Evolutionary conservation across 2,329 filamentous ascomycete genomes (phyloP), one percentile per base, ranked within the genome.

Genomic region (Sporothrix protearum): DNA sequence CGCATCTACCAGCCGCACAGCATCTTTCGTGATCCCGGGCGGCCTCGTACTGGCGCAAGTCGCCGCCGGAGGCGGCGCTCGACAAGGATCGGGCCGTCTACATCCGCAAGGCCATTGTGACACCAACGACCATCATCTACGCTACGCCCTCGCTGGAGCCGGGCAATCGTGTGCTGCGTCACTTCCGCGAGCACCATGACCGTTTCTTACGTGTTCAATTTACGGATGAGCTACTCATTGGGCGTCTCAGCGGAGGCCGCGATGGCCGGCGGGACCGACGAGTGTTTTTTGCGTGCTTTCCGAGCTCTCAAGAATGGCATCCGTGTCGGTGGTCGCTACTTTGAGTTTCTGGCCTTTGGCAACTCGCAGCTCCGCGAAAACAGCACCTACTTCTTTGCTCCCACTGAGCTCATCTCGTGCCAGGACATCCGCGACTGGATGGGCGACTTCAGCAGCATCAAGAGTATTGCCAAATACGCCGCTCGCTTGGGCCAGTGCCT

Each of bases 331-430:
- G 92, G 91, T 74, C 89, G 93, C 8, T 88, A 88, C 72, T 99
- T 94, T 79, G 87, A 95, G 75, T 98, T 98, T 75, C 87, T 99
- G 33, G 96, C 95, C 0, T 97, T 94, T 81, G 95, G 96, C 0
- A 98, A 96, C 79, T 97, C 96, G 0, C 96, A 99, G 76, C 92
- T 99, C 73, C 88, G 95, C 68, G 94, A 98, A 77, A 90, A 95
- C 75, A 92, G 94, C 0, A 94, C 93, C 0, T 98, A 96, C 78
- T 97, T 99, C 80, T 98, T 98, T 79, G 91, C 92, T 4, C 87
- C 92, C 0, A 89, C 88, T 0, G 82, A 87, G 0, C 83, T 88
- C 70, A 78, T 92, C 8, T 91, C 88, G 1, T 93, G 93, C 69
- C 86, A 91, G 22, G 85, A 90, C 67, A 97, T 99, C 71, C 91